Base-by-base conservation (phyloP, 2,329 filamentous ascomycete species). In the Aciculosporium take region DNA sequence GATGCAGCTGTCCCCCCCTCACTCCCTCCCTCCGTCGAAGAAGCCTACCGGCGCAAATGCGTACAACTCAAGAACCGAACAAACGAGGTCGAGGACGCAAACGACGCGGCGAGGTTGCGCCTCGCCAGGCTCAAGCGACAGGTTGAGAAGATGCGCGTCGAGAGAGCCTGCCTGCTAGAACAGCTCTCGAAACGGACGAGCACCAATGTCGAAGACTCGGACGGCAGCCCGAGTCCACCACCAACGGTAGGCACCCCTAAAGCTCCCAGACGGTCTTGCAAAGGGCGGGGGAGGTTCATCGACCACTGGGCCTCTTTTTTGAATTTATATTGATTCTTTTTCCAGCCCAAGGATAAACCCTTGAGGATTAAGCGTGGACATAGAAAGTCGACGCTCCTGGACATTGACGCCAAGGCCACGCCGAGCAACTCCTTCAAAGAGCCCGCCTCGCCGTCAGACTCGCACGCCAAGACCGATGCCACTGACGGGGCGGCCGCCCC, bases 41-140 rank as follows among this genome's bases (percentile, higher is more conserved):
- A 89, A 59, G 88, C 89, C 39, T 98, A 96, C 64, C 87, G 91
- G 54, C 78, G 85, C 49, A 96, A 98, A 76, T 96, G 89, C 62
- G 86, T 95, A 57, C 84, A 93, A 53, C 75, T 98, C 18, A 93
- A 93, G 65, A 83, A 85, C 53, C 83, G 91, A 46, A 84, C 91
- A 48, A 83, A 80, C 58, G 88, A 95, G 59, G 85, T 96, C 53
- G 88, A 96, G 59, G 79, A 86, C 45, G 81, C 86, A 56, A 95
- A 95, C 60, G 87, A 94, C 53, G 75, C 83, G 43, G 81, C 85
- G 36, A 77, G 85, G 41, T 68, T 85, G 40, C 82, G 86, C 39
- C 82, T 94, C 48, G 69, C 74, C 31, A 81, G 88, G 37, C 76
- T 94, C 46, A 80, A 84, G 60, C 79, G 88, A 48, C 83, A 85